These are phyloP conservation scores for Peronospora destructor DNA, from an alignment of 352 stramenopile genomes.

Conservation along the genomic window DNA sequence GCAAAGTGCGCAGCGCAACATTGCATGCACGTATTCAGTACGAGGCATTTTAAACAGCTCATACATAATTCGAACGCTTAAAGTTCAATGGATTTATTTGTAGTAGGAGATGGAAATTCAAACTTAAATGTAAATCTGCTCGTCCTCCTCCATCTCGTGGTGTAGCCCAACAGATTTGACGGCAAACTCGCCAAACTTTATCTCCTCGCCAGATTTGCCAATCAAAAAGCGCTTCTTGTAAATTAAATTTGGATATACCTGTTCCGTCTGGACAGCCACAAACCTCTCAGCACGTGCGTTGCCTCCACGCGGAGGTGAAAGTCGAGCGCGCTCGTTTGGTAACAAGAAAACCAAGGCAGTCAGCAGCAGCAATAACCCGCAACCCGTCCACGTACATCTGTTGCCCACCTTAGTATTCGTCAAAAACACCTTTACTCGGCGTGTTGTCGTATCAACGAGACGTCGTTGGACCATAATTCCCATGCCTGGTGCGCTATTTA, in stretches of 20 bases:
- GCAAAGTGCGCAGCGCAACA: too few relatives aligned
- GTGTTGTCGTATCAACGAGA: constrained; percentile 21
- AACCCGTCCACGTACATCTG: constrained; percentile 41
- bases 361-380: constrained; percentile 37
- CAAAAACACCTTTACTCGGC: constrained; percentile 38
- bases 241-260: constrained; percentile 67
- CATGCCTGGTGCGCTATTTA: constrained; percentile 17
- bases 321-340: constrained; percentile 46
- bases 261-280: constrained; percentile 58
- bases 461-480: constrained; percentile 19
- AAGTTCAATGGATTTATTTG: too few relatives aligned
- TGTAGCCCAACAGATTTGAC: constrained; percentile 56
- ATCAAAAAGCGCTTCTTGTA: constrained; percentile 77
- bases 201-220: constrained; percentile 57
- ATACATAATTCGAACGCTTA: too few relatives aligned
- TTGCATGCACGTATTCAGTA: too few relatives aligned
- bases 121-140: constrained; percentile 54
- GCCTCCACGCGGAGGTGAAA: constrained; percentile 39
- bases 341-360: constrained; percentile 41
- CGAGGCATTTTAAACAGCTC: too few relatives aligned
- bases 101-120: not conserved
- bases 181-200: constrained; percentile 66
- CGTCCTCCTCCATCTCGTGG: constrained; percentile 62
- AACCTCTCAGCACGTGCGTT: constrained; percentile 59
- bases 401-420: constrained; percentile 55